A percentile compares a stretch with the other conserved stretches of the same genome.
phyloP scores from a whole-genome alignment of 805 yeast species.

The Teunomyces aglyptinius region DNA sequence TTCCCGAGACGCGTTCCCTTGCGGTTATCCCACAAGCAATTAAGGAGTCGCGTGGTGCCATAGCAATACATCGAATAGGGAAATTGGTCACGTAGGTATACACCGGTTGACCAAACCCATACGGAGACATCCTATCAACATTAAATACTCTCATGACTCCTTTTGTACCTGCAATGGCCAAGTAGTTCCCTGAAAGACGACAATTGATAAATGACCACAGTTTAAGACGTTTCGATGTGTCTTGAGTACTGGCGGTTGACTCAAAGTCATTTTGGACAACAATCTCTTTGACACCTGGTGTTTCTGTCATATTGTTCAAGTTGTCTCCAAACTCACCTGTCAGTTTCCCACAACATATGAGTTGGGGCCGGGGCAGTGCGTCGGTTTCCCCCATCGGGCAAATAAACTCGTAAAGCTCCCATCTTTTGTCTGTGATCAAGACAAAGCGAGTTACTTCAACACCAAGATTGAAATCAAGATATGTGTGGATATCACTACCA shows the following conservation, averaged over 20 bases:
- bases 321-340: constrained; percentile 65
- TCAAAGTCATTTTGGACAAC: constrained; percentile 17
- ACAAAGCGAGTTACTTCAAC: constrained; percentile 66
- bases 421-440: constrained; percentile 61
- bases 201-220: constrained; percentile 64
- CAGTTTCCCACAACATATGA: constrained; percentile 66
- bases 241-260: constrained; percentile 17
- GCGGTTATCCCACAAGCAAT: constrained; percentile 85
- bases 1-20: constrained; percentile 61
- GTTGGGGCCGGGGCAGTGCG: constrained; percentile 38
- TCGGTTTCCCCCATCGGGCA: constrained; percentile 42
- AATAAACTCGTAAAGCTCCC: constrained; percentile 65
- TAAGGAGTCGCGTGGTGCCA: constrained; percentile 60
- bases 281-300: constrained; percentile 8
- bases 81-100: constrained; percentile 69
- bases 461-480: constrained; percentile 34
- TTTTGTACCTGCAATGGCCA: constrained; percentile 69
- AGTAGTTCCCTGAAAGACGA: constrained; percentile 53
- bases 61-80: constrained; percentile 75
- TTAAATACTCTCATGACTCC: constrained; percentile 71
- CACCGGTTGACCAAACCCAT: constrained; percentile 55
- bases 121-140: constrained; percentile 27
- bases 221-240: constrained; percentile 31
- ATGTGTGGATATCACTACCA: constrained; percentile 31
- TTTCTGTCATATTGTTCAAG: constrained; percentile 34